Evolutionary conservation across 192 early-diverging fungal genomes (phyloP), one percentile per base, ranked within the genome.

Genomic region (Backusella psychrophila): DNA sequence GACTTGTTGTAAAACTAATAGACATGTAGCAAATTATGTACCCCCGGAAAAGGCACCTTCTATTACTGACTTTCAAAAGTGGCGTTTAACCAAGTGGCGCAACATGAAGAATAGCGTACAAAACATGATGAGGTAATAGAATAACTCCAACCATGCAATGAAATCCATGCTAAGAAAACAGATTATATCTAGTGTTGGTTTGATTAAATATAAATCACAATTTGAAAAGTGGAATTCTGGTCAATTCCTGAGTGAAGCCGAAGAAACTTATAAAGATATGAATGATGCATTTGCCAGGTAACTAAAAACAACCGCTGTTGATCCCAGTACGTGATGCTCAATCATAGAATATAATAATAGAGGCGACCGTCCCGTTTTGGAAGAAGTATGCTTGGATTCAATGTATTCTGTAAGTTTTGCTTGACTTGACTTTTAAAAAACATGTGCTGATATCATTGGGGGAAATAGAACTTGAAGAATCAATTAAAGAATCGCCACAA

Each of bases 211-310:
- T 69, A 79, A 85, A 17, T 86, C 85, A 68, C 79, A 86, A 52
- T 88, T 83, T 73, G 87, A 83, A 39, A 83, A 83, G n/a, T 90
- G 91, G 85, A 84, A 88, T 63, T 86, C 85, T 59, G 79, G 66
- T 29, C 80, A 85, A 36, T 92, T 92, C 81, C 84, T 87, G 59
- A 69, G 71, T 9, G 77, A 86, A 53, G 90, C 90, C 0, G 90
- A 92, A 71, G 85, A 84, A 31, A 84, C 89, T 23, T 90, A 90
- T 75, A 85, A 85, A 36, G 77, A 80, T 67, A 91, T 92, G 91
- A 92, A 92, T 70, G 89, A 90, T 72, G 88, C 89, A 2, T 92
- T 87, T 79, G 90, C 91, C 21, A 74, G 78, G 81, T 82, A 67
- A 36, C 19, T 74, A 66, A 44, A 14, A 11, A 4, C 0, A 33